These are phyloP conservation scores for Forsythia viridissima DNA, from an alignment of 257 asterid species.

Conservation along the genomic window DNA sequence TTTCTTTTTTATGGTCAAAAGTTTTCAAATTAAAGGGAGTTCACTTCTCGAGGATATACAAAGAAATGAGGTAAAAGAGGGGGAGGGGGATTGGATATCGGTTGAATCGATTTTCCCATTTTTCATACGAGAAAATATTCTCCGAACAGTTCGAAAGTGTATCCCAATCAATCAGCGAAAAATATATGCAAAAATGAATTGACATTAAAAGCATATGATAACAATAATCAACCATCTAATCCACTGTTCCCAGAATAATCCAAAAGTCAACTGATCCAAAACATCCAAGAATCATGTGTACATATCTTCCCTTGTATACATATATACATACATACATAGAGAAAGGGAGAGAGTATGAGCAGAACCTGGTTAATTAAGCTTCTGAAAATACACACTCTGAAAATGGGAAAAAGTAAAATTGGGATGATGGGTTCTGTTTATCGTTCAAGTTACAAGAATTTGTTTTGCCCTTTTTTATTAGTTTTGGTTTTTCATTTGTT, in stretches of 20 bases:
- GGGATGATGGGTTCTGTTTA: conserved; percentile 28
- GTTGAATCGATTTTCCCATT: not conserved
- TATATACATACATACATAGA: not conserved
- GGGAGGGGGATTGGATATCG: not conserved
- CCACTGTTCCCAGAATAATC: conserved; percentile 12
- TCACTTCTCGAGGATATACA: not conserved
- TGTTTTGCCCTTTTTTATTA: not conserved
- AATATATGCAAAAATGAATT: not conserved
- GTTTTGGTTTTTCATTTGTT: not conserved
- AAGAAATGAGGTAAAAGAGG: not conserved
- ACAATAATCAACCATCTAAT: conserved; percentile 29
- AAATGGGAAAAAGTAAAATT: conserved; percentile 25
- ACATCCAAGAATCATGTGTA: not conserved
- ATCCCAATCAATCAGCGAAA: conserved; percentile 20
- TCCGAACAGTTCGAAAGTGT: conserved; percentile 17
- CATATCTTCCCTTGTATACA: too few species aligned
- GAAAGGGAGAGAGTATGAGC: not conserved
- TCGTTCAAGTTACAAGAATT: conserved; percentile 32
- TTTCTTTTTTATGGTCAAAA: not conserved
- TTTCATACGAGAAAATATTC: not conserved
- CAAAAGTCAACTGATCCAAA: conserved; percentile 37
- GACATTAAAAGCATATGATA: not conserved
- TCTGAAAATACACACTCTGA: conserved; percentile 28
- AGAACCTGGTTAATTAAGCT: conserved; percentile 41
- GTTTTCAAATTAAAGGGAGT: not conserved